Conservation (phyloP, 1,139 yeast species). For the Candida sp. region DNA sequence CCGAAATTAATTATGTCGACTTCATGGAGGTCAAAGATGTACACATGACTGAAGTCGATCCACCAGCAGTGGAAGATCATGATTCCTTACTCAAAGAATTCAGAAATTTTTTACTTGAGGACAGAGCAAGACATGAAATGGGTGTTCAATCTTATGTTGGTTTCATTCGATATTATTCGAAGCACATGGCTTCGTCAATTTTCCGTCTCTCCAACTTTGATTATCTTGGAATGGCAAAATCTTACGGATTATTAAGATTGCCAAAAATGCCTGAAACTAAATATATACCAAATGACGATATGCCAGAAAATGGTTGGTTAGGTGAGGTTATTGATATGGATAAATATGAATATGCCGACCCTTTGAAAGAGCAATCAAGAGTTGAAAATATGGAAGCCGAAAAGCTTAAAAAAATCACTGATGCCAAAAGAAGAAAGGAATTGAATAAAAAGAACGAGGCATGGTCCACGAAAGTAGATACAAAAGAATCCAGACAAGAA, state of each 20-base stretch:
- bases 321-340: slow-evolving; percentile 63
- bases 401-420: slow-evolving; percentile 39
- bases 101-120: slow-evolving; percentile 61
- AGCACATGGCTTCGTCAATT: slow-evolving; percentile 89
- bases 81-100: slow-evolving; percentile 26
- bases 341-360: slow-evolving; percentile 59
- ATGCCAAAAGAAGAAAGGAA: slow-evolving; percentile 48
- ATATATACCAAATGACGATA: slow-evolving; percentile 40
- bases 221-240: slow-evolving; percentile 65
- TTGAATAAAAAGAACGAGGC: slow-evolving; percentile 57
- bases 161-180: slow-evolving; percentile 77
- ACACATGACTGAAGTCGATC: slow-evolving; percentile 36
- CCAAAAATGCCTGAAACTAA: slow-evolving; percentile 95
- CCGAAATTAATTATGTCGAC: slow-evolving; percentile 80
- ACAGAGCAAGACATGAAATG: slow-evolving; percentile 76
- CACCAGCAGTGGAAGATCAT: slow-evolving; percentile 23
- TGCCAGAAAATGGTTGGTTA: slow-evolving; percentile 74
- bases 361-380: slow-evolving; percentile 61
- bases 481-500: slow-evolving; percentile 60
- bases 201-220: slow-evolving; percentile 75
- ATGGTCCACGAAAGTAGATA: slow-evolving; percentile 73
- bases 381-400: slow-evolving; percentile 52
- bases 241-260: slow-evolving; percentile 77
- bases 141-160: slow-evolving; percentile 83
- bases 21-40: slow-evolving; percentile 78